Base-by-base conservation (phyloP, 176 grass and related monocot genomes). In the Zoysia japonica region DNA sequence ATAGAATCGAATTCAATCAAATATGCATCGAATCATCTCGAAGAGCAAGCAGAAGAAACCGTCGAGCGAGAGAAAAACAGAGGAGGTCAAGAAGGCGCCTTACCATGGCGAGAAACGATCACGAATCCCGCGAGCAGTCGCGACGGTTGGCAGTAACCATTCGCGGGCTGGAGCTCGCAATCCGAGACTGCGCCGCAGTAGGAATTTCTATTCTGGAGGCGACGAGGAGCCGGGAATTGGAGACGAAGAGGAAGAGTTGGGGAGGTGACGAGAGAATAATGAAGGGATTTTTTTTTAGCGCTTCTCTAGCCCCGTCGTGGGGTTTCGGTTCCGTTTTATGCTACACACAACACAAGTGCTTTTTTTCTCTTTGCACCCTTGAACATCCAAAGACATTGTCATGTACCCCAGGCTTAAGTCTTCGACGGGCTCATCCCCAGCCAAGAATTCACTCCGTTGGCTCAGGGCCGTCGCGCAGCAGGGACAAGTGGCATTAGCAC, bases 71-170 rank as follows among this genome's bases (percentile, higher is more conserved):
- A 61, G 9, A 51, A 41, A 47, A 82, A 67, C 78, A 78, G 67
- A 47, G 67, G 36, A 81, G 59, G 78, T 82, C 82, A 78, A 72
- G 49, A 67, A 78, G 65, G 74, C 72, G 55, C 47, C 48, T 47
- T 89, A 89, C 87, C 87, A 89, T 89, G 56, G 59, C 15, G 51
- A 57, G 45, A 60, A 76, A 79, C 43, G 71, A 50, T 89, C 60
- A 82, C 15, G 44, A 78, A 13, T 53, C 43, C 51, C 36, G 12
- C 5, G 19, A 52, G 44, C 45, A 61, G 54, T 6, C 40, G 36
- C 67, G 1, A n/a, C 61, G 3, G 16, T 8, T 47, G 40, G 3
- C 5, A 42, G 9, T 3, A 67, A 89, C 16, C 87, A 85, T 78
- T 38, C 68, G 70, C 4, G 10, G 37, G 1, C 11, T 9, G 3